A percentile compares a stretch with the other conserved stretches of the same genome.
Conservation (phyloP, 2,329 filamentous ascomycete species). For the Myriosclerotinia scirpicola region DNA sequence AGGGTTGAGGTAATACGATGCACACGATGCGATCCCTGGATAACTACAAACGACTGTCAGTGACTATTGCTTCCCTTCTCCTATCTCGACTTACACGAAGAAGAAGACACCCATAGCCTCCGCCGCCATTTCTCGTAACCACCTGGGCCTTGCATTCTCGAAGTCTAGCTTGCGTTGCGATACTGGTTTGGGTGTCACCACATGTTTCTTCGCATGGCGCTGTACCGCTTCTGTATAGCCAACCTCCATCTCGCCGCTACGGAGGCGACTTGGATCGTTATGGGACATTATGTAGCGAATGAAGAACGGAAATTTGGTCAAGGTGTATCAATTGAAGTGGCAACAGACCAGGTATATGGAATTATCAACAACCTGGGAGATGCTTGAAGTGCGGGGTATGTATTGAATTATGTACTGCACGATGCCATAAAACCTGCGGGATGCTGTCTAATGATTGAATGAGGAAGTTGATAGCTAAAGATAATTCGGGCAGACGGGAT, state of each 20-base stretch:
- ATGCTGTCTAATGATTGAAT: constrained; percentile 6
- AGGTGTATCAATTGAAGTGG: constrained; percentile 4
- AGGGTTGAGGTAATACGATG: constrained; percentile 51
- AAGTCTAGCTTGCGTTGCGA: constrained; percentile 56
- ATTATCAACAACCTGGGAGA: constrained; percentile 3
- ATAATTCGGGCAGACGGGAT: neutral
- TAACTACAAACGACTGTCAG: constrained; percentile 36
- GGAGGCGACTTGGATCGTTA: constrained; percentile 31
- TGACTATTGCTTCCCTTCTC: neutral
- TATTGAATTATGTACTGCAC: constrained; percentile 5
- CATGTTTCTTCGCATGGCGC: constrained; percentile 50
- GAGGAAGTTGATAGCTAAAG: constrained; percentile 1
- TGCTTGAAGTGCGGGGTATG: constrained; percentile 10
- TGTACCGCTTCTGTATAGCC: constrained; percentile 55
- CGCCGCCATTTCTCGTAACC: constrained; percentile 55
- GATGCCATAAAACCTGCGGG: neutral
- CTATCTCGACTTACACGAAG: constrained; percentile 45
- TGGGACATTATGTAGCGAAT: constrained; percentile 11
- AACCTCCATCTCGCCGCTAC: constrained; percentile 46
- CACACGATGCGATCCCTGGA: constrained; percentile 54
- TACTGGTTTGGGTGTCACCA: constrained; percentile 51
- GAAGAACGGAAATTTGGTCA: constrained; percentile 1
- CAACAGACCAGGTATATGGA: constrained; percentile 2
- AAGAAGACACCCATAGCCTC: constrained; percentile 60
- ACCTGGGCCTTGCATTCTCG: constrained; percentile 53